Conservation (phyloP, 192 early-diverging fungal genomes). For the Coemansia sp. region DNA sequence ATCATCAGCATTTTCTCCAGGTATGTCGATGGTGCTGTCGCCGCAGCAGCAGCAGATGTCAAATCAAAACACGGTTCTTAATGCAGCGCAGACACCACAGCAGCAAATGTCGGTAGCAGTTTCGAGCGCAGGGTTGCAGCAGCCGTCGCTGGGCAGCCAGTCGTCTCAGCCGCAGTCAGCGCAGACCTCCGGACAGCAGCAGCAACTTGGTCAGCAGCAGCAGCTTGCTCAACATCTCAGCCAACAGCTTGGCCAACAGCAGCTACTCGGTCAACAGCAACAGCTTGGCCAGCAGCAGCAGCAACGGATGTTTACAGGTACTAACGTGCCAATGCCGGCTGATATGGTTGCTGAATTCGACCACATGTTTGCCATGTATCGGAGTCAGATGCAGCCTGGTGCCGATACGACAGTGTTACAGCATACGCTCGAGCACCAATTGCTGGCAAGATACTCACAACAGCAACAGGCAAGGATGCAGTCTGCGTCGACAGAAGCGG, state of each 20-base stretch:
- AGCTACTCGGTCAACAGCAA: background rate
- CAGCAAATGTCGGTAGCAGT: conserved; percentile 5
- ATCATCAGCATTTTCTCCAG: conserved; percentile 18
- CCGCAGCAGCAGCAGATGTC: conserved; percentile 15
- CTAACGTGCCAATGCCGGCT: conserved; percentile 23
- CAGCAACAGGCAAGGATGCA: conserved; percentile 5
- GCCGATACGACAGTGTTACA: conserved; percentile 8
- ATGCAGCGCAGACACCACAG: background rate
- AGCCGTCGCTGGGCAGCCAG: conserved; percentile 3
- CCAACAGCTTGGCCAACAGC: too few species aligned
- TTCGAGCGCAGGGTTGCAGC: background rate
- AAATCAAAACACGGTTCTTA: background rate
- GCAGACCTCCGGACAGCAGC: background rate
- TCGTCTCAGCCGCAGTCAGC: background rate
- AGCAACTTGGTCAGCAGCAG: conserved; percentile 1
- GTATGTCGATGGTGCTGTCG: conserved; percentile 7
- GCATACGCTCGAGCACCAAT: conserved; percentile 20
- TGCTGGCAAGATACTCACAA: conserved; percentile 13
- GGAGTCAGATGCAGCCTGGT: conserved; percentile 10
- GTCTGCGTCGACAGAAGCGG: background rate
- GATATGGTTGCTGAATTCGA: conserved; percentile 31
- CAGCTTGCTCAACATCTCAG: conserved; percentile 3
- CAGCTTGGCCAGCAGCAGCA: conserved; percentile 12
- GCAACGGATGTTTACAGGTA: conserved; percentile 31
- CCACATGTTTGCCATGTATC: conserved; percentile 15